A percentile compares a stretch with the other conserved stretches of the same genome.
These are phyloP conservation scores for Karstenula rhodostoma DNA, from an alignment of 2,329 filamentous ascomycete species.

Conservation along the genomic window DNA sequence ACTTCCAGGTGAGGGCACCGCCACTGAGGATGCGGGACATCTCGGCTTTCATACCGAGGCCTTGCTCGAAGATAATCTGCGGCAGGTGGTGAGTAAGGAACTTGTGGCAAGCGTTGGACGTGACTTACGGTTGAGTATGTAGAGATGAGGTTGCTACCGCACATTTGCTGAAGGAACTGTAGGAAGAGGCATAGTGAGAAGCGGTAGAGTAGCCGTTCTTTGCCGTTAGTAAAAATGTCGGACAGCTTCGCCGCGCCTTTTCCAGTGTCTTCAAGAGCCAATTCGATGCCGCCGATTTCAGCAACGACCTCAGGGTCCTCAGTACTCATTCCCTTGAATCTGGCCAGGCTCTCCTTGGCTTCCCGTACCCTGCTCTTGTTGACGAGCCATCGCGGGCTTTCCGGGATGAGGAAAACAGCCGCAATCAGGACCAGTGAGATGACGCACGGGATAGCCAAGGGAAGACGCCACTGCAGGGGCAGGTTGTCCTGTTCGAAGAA, in stretches of 20 bases:
- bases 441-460: slow-evolving; percentile 71
- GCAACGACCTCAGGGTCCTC: slow-evolving; percentile 65
- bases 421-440: slow-evolving; percentile 61
- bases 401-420: slow-evolving; percentile 72
- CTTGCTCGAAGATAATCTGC: slow-evolving; percentile 54
- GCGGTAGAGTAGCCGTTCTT: slow-evolving; percentile 70
- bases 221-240: slow-evolving; percentile 62
- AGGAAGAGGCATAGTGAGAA: slow-evolving; percentile 60
- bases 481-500: slow-evolving; percentile 67
- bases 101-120: slow-evolving; percentile 43
- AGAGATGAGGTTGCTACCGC: slow-evolving; percentile 59
- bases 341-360: slow-evolving; percentile 58
- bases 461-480: slow-evolving; percentile 71
- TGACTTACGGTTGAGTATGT: slow-evolving; percentile 59
- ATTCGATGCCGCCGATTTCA: slow-evolving; percentile 68
- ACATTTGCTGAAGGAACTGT: slow-evolving; percentile 62
- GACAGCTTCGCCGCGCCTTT: slow-evolving; percentile 70
- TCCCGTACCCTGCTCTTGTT: slow-evolving; percentile 73
- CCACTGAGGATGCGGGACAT: slow-evolving; percentile 70
- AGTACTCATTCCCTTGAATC: slow-evolving; percentile 49
- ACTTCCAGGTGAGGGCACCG: slow-evolving; percentile 65
- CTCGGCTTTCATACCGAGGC: slow-evolving; percentile 54
- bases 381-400: slow-evolving; percentile 73
- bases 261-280: slow-evolving; percentile 58
- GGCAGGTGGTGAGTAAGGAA: neutral